phyloP scores from a whole-genome alignment of 2,329 filamentous ascomycete genomes.

The Botrytis galanthina region DNA sequence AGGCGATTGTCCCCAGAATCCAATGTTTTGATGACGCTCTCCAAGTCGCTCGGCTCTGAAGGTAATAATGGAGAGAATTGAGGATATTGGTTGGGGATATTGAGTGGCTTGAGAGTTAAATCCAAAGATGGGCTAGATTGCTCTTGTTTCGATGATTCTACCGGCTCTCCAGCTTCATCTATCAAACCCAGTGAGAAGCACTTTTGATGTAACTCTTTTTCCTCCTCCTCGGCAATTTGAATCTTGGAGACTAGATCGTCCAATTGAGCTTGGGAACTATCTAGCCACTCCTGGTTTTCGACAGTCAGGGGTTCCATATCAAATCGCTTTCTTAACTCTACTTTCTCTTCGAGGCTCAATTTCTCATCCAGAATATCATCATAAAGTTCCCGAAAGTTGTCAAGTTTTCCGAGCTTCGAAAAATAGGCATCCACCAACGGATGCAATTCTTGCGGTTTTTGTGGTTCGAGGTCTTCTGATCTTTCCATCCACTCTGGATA shows the following conservation, averaged over 20 bases:
- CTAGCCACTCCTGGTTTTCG: slow-evolving; percentile 29
- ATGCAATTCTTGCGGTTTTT: slow-evolving; percentile 3
- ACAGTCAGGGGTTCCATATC: slow-evolving; percentile 9
- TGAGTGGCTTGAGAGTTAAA: slow-evolving; percentile 14
- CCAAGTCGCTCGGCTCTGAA: not conserved
- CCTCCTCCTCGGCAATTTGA: slow-evolving; percentile 15
- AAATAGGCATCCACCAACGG: slow-evolving; percentile 26
- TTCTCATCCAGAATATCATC: slow-evolving; percentile 26
- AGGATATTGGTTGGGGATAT: slow-evolving; percentile 23
- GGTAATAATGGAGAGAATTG: slow-evolving; percentile 27
- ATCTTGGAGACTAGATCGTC: slow-evolving; percentile 21
- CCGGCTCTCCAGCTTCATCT: slow-evolving; percentile 30
- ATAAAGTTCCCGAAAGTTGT: slow-evolving; percentile 27
- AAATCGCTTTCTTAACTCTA: slow-evolving; percentile 8
- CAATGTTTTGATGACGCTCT: not conserved
- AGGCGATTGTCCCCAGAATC: slow-evolving; percentile 11
- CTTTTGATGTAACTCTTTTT: slow-evolving; percentile 17
- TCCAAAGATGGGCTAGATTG: not conserved
- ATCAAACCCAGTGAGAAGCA: slow-evolving; percentile 29
- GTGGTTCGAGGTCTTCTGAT: not conserved
- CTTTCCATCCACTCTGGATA: rapidly evolving
- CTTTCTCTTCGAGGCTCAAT: slow-evolving; percentile 22
- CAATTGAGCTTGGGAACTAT: slow-evolving; percentile 22
- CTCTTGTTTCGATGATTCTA: slow-evolving; percentile 21
- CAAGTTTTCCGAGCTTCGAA: slow-evolving; percentile 25